Base-by-base conservation (phyloP, 1,139 yeast genomes). In the Trichomonascaceae sp. region DNA sequence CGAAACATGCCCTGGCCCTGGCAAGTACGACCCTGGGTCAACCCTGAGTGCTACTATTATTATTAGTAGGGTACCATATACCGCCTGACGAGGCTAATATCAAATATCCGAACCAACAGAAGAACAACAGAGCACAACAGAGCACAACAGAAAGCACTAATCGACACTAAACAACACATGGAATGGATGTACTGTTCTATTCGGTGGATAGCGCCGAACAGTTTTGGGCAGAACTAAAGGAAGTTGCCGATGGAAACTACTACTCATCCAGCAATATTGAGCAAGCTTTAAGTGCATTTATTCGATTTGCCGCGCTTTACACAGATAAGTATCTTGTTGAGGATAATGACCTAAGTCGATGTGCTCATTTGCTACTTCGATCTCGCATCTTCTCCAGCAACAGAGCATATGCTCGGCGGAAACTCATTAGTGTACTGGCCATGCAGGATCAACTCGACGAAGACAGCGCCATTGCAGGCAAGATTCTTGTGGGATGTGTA, bases 401-500 rank as follows among this genome's bases (percentile, higher is more conserved):
- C 31, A 43, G 54, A n/a, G 56, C 52, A 11, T 53, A 46, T 29
- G 51, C 47, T 4, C 47, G 61, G 6, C 41, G 58, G 26, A 46
- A 43, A 35, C 48, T 57, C 25, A 53, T 57, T 17, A 43, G 52
- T 3, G 30, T 45, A 32, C 37, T 55, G 15, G 50, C 43, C n/a
- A 34, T 45, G 23, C 43, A 39, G 29, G n/a, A n/a, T n/a, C n/a
- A n/a, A n/a, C 40, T 37, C 8, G 46, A 42, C 14, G 40, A 44
- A 26, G 34, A 39, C 26, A 20, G 11, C 11, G 43, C 36, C 30
- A 20, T 39, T 18, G 45, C 48, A 27, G 48, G 46, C 18, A 42
- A 43, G 37, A 40, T 69, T 29, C 51, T 64, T 6, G 60, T 71
- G 13, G 71, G 75, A 6, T 71, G 70, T 43, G 57, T 73, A 4